These are phyloP conservation scores for Mycena vitilis DNA, from an alignment of 768 basidiomycete genomes.

Conservation along the genomic window DNA sequence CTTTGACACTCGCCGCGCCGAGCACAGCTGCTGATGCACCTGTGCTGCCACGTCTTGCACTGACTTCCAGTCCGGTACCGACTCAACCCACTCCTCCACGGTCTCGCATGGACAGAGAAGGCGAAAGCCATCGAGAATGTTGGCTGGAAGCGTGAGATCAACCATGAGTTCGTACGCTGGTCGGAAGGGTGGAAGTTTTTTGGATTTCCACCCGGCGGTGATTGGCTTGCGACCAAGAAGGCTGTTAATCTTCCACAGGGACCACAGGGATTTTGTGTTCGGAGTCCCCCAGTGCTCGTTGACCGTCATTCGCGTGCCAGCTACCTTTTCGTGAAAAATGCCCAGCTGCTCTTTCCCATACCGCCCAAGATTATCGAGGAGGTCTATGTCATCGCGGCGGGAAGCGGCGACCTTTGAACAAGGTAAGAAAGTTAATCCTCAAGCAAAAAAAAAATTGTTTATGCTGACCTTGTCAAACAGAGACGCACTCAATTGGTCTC, in stretches of 20 bases:
- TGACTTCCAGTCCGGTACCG: background rate
- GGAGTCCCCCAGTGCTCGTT: slow-evolving; percentile 44
- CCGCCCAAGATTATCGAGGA: background rate
- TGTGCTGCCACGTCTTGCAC: background rate
- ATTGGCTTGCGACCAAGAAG: slow-evolving; percentile 25
- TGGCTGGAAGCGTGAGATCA: background rate
- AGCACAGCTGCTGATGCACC: slow-evolving; percentile 23
- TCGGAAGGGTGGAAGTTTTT: slow-evolving; percentile 4
- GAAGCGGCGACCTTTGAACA: no score
- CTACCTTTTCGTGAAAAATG: slow-evolving; percentile 41
- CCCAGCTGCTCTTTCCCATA: background rate
- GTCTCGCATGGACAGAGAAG: background rate
- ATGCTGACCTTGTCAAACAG: background rate
- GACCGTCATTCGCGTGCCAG: slow-evolving; percentile 33
- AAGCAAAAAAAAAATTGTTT: background rate
- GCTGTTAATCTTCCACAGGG: slow-evolving; percentile 28
- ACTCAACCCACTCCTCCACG: background rate
- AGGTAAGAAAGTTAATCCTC: background rate
- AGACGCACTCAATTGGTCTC: background rate
- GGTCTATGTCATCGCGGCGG: no score
- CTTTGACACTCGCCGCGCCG: slow-evolving; percentile 7
- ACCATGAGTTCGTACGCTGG: slow-evolving; percentile 20
- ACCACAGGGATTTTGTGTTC: slow-evolving; percentile 36
- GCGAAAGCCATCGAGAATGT: slow-evolving; percentile 5
- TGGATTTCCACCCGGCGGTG: background rate